phyloP scores from a whole-genome alignment of 2,329 filamentous ascomycete species.

The Hymenoscyphus salicellus region DNA sequence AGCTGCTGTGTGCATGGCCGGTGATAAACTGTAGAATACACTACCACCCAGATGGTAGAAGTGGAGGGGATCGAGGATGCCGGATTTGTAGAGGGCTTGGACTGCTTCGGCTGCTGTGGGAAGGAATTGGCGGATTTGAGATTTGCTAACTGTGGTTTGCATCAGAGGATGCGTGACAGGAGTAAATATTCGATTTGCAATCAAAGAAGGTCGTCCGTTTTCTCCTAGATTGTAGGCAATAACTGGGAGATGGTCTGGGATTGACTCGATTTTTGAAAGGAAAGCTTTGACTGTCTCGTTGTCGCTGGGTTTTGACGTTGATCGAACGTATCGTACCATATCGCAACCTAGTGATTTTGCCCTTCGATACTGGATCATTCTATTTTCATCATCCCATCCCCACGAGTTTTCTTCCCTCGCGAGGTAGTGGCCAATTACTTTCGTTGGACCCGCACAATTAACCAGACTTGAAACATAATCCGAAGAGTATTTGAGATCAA shows the following conservation, averaged over 20 bases:
- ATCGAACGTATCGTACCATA: constrained; percentile 53
- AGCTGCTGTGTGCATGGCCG: constrained; percentile 73
- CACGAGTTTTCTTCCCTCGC: constrained; percentile 34
- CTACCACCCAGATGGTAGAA: constrained; percentile 73
- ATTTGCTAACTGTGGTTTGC: constrained; percentile 49
- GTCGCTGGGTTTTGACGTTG: constrained; percentile 48
- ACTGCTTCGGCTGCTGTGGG: constrained; percentile 61
- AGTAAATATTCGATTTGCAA: constrained; percentile 56
- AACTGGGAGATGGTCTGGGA: constrained; percentile 35
- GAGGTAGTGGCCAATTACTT: constrained; percentile 52
- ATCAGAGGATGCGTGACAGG: constrained; percentile 55
- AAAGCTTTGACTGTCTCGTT: constrained; percentile 41
- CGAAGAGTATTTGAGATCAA: constrained; percentile 57
- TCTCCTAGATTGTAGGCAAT: constrained; percentile 55
- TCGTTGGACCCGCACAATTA: constrained; percentile 47
- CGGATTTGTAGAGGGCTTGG: constrained; percentile 62
- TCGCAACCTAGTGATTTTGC: constrained; percentile 52
- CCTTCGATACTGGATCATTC: constrained; percentile 48
- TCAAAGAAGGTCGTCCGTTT: constrained; percentile 53
- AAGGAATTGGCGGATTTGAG: constrained; percentile 32
- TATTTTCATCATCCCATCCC: constrained; percentile 49
- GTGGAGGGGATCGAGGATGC: constrained; percentile 65
- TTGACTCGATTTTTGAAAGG: constrained; percentile 28
- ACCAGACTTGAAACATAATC: constrained; percentile 45
- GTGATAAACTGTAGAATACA: constrained; percentile 69